A percentile compares a stretch with the other conserved stretches of the same genome.
phyloP scores from a whole-genome alignment of 495 filamentous ascomycete species.

The Aspergillus avenaceus region DNA sequence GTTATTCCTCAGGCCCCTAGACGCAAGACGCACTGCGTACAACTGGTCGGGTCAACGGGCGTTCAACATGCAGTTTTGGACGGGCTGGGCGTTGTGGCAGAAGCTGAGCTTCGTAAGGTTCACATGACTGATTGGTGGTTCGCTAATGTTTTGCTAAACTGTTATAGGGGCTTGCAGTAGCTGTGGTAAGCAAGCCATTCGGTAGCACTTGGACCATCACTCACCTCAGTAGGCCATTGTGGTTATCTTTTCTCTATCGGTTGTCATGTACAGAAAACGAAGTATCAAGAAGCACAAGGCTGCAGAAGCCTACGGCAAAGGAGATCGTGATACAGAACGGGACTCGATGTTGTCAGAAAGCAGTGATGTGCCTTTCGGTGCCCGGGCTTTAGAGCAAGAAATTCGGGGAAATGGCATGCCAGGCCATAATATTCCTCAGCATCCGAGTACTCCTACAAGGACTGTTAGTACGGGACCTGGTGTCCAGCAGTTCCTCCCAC shows the following conservation, averaged over 20 bases:
- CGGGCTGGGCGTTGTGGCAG: conserved; percentile 80
- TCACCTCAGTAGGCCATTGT: conserved; percentile 45
- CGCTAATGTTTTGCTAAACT: conserved; percentile 6
- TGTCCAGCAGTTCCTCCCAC: neutral
- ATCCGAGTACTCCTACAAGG: conserved; percentile 15
- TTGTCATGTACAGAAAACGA: conserved; percentile 56
- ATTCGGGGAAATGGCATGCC: conserved; percentile 85
- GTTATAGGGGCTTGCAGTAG: conserved; percentile 37
- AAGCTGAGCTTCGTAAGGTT: conserved; percentile 80
- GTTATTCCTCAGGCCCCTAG: neutral
- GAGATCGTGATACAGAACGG: conserved; percentile 32
- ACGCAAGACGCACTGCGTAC: neutral
- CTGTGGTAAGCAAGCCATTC: conserved; percentile 37
- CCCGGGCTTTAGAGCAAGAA: conserved; percentile 82
- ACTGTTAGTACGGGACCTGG: conserved; percentile 12
- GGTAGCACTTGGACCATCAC: conserved; percentile 2
- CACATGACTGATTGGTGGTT: neutral
- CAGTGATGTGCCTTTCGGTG: conserved; percentile 79
- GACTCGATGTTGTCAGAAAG: conserved; percentile 33
- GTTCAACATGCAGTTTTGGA: conserved; percentile 58
- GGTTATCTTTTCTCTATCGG: conserved; percentile 38
- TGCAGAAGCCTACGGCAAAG: conserved; percentile 61
- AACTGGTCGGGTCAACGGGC: neutral
- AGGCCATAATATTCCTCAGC: conserved; percentile 5
- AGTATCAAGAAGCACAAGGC: conserved; percentile 60